These are phyloP conservation scores for Tricholoma furcatifolium DNA, from an alignment of 768 basidiomycete species.

Conservation along the genomic window DNA sequence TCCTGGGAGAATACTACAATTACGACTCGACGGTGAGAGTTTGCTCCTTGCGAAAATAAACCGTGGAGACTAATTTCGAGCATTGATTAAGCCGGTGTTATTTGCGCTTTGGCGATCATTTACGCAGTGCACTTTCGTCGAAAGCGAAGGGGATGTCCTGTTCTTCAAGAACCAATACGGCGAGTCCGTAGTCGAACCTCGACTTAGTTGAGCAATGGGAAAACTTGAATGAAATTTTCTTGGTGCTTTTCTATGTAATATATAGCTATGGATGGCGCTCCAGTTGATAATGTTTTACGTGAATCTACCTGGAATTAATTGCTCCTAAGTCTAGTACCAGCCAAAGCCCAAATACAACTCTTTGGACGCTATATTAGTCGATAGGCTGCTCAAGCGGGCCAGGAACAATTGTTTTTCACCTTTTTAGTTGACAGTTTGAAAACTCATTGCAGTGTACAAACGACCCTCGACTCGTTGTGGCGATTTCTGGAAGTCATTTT, in stretches of 20 bases:
- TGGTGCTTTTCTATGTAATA: background rate
- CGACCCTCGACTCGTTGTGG: too few relatives aligned
- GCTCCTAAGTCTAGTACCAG: too few relatives aligned
- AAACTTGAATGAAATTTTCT: background rate
- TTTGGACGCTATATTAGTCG: too few relatives aligned
- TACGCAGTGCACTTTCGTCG: conserved; percentile 57
- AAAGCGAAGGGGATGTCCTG: conserved; percentile 51
- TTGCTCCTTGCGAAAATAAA: background rate
- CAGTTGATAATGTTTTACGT: background rate
- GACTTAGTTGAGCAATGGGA: background rate
- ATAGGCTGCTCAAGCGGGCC: too few relatives aligned
- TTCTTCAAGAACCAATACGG: conserved; percentile 56
- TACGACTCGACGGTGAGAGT: conserved; percentile 53
- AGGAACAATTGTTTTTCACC: too few relatives aligned
- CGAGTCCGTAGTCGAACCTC: conserved; percentile 29
- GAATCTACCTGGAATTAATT: too few relatives aligned
- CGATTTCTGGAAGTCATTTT: too few relatives aligned
- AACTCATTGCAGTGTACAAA: too few relatives aligned
- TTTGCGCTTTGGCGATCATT: conserved; percentile 58
- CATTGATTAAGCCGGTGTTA: conserved; percentile 29
- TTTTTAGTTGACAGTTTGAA: too few relatives aligned
- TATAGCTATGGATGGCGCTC: background rate
- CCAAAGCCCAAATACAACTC: too few relatives aligned
- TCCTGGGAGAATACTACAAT: conserved; percentile 56
- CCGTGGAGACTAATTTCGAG: background rate